Conservation (phyloP, 208 protist species). For the Herpetomonas tarakana region DNA sequence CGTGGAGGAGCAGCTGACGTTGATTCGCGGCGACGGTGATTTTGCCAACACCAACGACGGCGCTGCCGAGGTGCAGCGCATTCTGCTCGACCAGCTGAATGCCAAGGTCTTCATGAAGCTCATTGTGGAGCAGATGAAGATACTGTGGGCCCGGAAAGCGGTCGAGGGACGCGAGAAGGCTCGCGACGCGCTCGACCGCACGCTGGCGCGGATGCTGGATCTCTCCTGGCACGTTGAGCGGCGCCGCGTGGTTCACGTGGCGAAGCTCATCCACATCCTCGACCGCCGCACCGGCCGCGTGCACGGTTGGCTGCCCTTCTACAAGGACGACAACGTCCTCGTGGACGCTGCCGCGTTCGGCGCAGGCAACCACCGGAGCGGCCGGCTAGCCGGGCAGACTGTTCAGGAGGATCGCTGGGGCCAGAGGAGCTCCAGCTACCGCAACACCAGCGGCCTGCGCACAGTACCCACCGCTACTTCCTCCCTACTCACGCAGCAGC, state of each 20-base stretch:
- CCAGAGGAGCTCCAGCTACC: not conserved
- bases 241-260: constrained; percentile 61
- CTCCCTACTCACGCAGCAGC: not conserved
- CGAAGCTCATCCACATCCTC: constrained; percentile 71
- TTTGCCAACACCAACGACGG: constrained; percentile 13
- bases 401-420: not conserved
- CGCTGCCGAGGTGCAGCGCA: constrained; percentile 43
- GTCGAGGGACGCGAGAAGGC: constrained; percentile 33
- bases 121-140: constrained; percentile 67
- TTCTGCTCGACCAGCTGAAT: constrained; percentile 78
- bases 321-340: constrained; percentile 63
- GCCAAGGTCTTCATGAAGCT: constrained; percentile 67
- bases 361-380: not conserved
- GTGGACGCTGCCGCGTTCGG: constrained; percentile 10
- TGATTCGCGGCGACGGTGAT: too few relatives aligned
- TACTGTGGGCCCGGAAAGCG: constrained; percentile 59
- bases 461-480: not conserved
- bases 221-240: constrained; percentile 67
- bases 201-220: constrained; percentile 26
- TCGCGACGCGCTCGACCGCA: constrained; percentile 32
- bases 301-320: constrained; percentile 70
- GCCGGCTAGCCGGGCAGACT: not conserved
- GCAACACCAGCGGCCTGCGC: not conserved
- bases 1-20: too few relatives aligned
- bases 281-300: constrained; percentile 62